phyloP scores from a whole-genome alignment of 805 yeast species.

The Teunomyces kruisii region DNA sequence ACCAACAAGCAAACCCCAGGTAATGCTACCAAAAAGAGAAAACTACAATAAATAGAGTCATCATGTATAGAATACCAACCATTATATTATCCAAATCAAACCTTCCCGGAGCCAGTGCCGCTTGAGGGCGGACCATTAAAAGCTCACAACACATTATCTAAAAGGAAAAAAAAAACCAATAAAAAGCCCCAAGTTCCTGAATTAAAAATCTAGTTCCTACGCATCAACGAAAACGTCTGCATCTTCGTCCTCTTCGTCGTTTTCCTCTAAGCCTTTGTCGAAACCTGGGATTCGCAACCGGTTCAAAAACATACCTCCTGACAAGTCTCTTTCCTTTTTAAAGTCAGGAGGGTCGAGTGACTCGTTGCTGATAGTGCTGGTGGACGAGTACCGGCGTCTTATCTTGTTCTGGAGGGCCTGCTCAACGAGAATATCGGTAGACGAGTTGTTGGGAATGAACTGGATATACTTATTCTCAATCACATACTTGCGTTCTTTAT shows the following conservation, averaged over 20 bases:
- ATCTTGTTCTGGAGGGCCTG: constrained; percentile 26
- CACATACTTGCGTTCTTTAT: constrained; percentile 46
- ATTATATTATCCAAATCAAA: neutral
- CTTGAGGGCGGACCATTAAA: neutral
- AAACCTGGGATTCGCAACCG: constrained; percentile 10
- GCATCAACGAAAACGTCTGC: constrained; percentile 12
- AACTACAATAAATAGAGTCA: neutral
- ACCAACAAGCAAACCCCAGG: constrained; percentile 49
- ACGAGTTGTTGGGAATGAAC: constrained; percentile 34
- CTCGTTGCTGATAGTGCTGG: constrained; percentile 8
- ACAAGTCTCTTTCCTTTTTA: neutral
- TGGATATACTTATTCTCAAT: constrained; percentile 38
- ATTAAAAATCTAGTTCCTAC: constrained; percentile 3
- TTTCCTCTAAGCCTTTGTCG: constrained; percentile 16
- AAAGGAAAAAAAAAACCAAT: neutral
- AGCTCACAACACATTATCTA: neutral
- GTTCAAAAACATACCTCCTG: constrained; percentile 9
- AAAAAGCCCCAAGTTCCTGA: neutral
- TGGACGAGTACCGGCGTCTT: constrained; percentile 21
- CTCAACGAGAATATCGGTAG: constrained; percentile 31
- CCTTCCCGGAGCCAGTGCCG: no score
- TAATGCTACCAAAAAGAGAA: constrained; percentile 7
- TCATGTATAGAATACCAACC: constrained; percentile 1
- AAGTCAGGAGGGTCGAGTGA: constrained; percentile 7
- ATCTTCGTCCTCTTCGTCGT: constrained; percentile 9